These are phyloP conservation scores for Chaetoceros tenuissimus DNA, from an alignment of 108 stramenopile species.

Conservation along the genomic window DNA sequence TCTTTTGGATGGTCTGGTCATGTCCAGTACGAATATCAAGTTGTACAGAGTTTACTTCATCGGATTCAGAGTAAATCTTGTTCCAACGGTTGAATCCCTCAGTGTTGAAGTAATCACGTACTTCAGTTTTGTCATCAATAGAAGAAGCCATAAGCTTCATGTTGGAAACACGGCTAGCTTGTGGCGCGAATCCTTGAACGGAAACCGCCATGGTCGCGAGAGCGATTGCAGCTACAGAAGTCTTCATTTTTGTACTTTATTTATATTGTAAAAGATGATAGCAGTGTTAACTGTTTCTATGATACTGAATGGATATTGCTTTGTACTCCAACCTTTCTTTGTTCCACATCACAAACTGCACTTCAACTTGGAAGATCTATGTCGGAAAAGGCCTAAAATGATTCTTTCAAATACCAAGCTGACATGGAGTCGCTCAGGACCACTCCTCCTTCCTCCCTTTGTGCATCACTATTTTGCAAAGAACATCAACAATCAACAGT, in stretches of 20 bases:
- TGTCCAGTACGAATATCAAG: slow-evolving; percentile 93
- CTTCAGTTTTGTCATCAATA: slow-evolving; percentile 92
- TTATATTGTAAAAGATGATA: not conserved
- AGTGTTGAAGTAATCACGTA: slow-evolving; percentile 95
- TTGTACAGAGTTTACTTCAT: slow-evolving; percentile 93
- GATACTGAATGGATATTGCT: too few relatives aligned
- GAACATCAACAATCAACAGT: too few relatives aligned
- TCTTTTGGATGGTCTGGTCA: slow-evolving; percentile 93
- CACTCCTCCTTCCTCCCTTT: too few relatives aligned
- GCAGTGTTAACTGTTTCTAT: too few relatives aligned
- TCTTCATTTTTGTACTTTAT: slow-evolving; percentile 13
- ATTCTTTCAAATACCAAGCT: too few relatives aligned
- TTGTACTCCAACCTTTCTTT: too few relatives aligned
- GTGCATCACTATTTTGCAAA: too few relatives aligned
- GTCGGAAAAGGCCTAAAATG: too few relatives aligned
- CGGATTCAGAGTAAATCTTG: slow-evolving; percentile 89
- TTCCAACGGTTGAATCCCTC: slow-evolving; percentile 99
- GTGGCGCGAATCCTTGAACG: slow-evolving; percentile 5
- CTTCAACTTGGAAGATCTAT: too few relatives aligned
- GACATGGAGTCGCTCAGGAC: too few relatives aligned
- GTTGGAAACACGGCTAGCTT: not conserved
- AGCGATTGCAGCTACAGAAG: slow-evolving; percentile 9
- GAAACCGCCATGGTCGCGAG: slow-evolving; percentile 6
- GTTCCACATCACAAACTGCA: too few relatives aligned
- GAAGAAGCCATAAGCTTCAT: slow-evolving; percentile 9